Base-by-base conservation (phyloP, 2,329 filamentous ascomycete species). In the Chaetomiaceae sp. region DNA sequence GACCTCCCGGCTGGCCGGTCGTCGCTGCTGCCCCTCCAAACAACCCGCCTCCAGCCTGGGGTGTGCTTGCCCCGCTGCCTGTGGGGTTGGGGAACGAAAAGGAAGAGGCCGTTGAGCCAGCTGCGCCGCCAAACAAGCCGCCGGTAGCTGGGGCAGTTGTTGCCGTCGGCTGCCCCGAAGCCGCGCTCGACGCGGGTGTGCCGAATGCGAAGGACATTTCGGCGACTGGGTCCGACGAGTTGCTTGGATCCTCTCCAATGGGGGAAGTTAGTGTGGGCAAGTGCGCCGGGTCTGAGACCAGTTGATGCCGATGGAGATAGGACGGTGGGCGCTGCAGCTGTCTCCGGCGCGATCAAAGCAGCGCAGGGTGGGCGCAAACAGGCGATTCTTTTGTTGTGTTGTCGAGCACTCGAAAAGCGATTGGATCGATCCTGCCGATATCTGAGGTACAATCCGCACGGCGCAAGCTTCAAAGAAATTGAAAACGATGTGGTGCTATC, bases 21-120 rank as follows among this genome's bases (percentile, higher is more conserved):
- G 56, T 42, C 16, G 59, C 44, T 45, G 56, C 21, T 29, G 52
- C 30, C 13, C 53, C 53, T 40, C 58, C 59, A 43, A 61, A 61
- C 48, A 61, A 55, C 25, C 64, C 51, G 34, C 58, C 42, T 30
- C 41, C 47, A 7, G 60, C 21, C 30, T 55, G 51, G 4, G 51
- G 54, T 40, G 60, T 55, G 52, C 37, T 56, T 37, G 57, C 37
- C 16, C 46, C 53, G 43, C 38, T 34, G 10, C 40, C 44, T n/a
- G 55, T 36, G n/a, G 55, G 23, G 5, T 54, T 58, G 14, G 51
- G 42, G 29, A 62, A 58, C 5, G 69, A 61, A 44, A 75, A 69
- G 18, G 72, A 65, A 9, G 69, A 55, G 20, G 64, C 47, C 1
- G 58, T 41, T 9, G 68, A 62, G 10, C 66, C 49, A 34, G 68